These are phyloP conservation scores for Calonectria hongkongensis DNA, from an alignment of 2,329 filamentous ascomycete genomes.

Conservation along the genomic window DNA sequence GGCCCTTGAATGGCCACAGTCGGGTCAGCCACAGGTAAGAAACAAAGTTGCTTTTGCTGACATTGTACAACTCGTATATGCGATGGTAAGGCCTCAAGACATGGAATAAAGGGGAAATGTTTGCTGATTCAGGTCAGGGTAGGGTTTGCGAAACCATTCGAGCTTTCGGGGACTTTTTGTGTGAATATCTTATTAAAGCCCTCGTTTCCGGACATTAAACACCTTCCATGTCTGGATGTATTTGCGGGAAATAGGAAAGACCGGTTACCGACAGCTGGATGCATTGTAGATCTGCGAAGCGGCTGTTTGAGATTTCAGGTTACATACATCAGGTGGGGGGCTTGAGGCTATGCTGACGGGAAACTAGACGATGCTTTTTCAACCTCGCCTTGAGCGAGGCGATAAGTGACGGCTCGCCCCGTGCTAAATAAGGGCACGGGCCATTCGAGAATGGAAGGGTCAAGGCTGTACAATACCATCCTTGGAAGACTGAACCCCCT, in stretches of 20 bases:
- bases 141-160: background rate
- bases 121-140: background rate
- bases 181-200: background rate
- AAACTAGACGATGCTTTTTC: background rate
- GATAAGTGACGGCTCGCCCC: background rate
- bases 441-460: background rate
- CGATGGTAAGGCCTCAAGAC: background rate
- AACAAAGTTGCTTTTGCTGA: background rate
- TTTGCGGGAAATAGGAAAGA: constrained; percentile 11
- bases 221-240: background rate
- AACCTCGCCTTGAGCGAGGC: background rate
- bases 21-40: constrained; percentile 1
- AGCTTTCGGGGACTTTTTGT: background rate
- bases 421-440: constrained; percentile 4
- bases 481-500: no score
- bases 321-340: constrained; percentile 8
- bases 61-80: background rate
- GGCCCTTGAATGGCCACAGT: background rate
- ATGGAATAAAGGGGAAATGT: background rate
- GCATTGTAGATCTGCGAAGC: background rate
- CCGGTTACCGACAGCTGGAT: constrained; percentile 8
- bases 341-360: background rate
- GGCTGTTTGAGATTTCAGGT: constrained; percentile 11
- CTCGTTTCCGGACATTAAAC: background rate
- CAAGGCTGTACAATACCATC: background rate